Base-by-base conservation (phyloP, 495 filamentous ascomycete genomes). In the Penicillium argentinense region DNA sequence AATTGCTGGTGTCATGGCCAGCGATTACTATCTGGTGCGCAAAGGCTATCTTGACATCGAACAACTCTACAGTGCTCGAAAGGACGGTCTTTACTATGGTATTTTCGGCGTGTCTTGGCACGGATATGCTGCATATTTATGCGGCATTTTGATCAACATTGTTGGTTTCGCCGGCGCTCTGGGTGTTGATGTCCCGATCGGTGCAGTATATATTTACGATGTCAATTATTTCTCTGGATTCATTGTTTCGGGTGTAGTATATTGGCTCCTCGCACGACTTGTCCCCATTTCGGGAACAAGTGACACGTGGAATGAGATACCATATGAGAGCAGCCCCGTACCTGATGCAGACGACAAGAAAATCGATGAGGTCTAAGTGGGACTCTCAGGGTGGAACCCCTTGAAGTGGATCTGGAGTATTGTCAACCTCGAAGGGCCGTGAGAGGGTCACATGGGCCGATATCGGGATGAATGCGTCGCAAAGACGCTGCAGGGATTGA, bases 181-280 rank as follows among this genome's bases (percentile, higher is more conserved):
- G 18, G 87, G 87, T 3, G 67, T 71, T 8, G 75, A 82, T 5
- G 88, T 91, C 0, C 79, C 79, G 5, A 74, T 83, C 18, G 89
- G 86, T 3, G 89, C 89, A 1, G 80, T 79, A 6, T 92, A 92
- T 58, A 82, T 95, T 38, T 96, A 92, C 72, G 83, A 86, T 53
- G 53, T 96, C 47, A 95, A 95, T 57, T 95, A 88, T 72, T 90
- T 96, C 63, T 78, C 77, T 24, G 90, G 91, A 0, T 89, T 95
- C 60, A 73, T 87, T 33, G 78, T 95, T 23, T 80, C 89, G 0
- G 58, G 66, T 1, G 68, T 28, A 1, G 62, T 80, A 6, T 96
- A 95, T 66, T 92, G 76, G 60, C 39, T 60, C 0, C 69, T 95
- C 7, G 86, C 83, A 61, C 77, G 70, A 43, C 16, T 86, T 16